These are phyloP conservation scores for Flaveria linearis DNA, from an alignment of 129 eudicot species.

Conservation along the genomic window DNA sequence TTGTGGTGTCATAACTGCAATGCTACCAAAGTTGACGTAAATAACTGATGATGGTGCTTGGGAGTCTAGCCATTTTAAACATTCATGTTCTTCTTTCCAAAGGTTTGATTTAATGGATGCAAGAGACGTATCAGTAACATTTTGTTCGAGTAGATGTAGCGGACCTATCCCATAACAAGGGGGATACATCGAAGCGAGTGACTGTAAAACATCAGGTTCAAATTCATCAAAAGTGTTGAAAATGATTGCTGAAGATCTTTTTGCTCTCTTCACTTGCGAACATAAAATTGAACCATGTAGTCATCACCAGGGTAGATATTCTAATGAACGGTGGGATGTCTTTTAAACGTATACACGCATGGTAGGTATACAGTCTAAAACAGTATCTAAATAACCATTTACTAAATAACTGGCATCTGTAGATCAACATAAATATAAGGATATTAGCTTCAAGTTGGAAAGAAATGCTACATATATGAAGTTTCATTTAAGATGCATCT, in stretches of 20 bases:
- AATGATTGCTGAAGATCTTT: conserved; percentile 32
- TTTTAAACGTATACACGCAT: conserved; percentile 40
- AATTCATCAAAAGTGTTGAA: conserved; percentile 55
- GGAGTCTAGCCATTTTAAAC: conserved; percentile 52
- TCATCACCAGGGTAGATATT: conserved; percentile 48
- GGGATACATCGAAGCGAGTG: conserved; percentile 24
- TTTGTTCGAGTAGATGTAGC: conserved; percentile 32
- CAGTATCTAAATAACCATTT: conserved; percentile 46
- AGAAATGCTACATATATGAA: too few relatives aligned
- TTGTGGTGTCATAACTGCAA: conserved; percentile 39
- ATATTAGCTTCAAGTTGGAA: not conserved
- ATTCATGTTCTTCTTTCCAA: conserved; percentile 53
- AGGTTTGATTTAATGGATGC: conserved; percentile 45
- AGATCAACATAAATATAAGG: not conserved
- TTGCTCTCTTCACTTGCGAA: conserved; percentile 11
- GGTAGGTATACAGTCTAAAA: conserved; percentile 47
- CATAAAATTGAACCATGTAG: not conserved
- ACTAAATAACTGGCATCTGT: conserved; percentile 35
- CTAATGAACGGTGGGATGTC: conserved; percentile 54
- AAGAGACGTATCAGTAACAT: conserved; percentile 14
- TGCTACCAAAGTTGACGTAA: conserved; percentile 60
- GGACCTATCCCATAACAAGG: conserved; percentile 51
- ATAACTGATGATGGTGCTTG: conserved; percentile 41
- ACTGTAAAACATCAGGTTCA: conserved; percentile 33
- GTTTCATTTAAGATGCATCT: too few relatives aligned